Evolutionary conservation across 345 rosid genomes (phyloP), one percentile per base, ranked within the genome.

Genomic region (Linum lewisii): DNA sequence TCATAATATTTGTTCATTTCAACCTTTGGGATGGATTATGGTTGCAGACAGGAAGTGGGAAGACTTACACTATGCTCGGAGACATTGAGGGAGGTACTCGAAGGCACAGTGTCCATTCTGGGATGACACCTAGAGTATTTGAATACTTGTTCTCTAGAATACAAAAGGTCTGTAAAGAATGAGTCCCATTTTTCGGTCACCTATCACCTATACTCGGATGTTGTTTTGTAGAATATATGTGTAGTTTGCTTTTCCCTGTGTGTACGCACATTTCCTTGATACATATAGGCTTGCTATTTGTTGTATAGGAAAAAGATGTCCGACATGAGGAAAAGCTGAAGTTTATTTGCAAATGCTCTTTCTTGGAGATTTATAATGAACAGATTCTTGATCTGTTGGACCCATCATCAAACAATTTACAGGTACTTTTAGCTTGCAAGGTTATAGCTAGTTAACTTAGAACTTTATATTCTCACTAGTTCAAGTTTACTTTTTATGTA

Each of bases 31-130:
- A 26, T 15, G 37, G 18, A 63, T 32, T 63, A 37, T 51, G 58
- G 73, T 51, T 74, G 60, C 66, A 94, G 99, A 94, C 99, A 37
- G 99, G 97, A 64, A 94, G 99, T 81, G 99, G 99, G 42, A 94
- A 94, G 74, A 94, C 99, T 51, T 95, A 94, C 73, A 94, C 99
- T 3, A 94, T 94, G 99, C 97, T 94, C 50, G 99, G 99, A 69
- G 99, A 94, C 72, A 87, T 94, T 21, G 99, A 94, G 74, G 92
- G 81, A 65, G 97, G 99, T 58, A 85, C 87, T 54, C 81, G 95
- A 62, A 84, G 99, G 51, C 99, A 90, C 54, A 90, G 95, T 75
- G 97, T 85, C 60, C 85, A 85, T 61, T 84, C 93, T 53, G 99
- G 99, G 60, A 94, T 94, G 87, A 94, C 93, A 1, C 99, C 99